Conservation (phyloP, 2,329 filamentous ascomycete genomes). For the Chaetoscypha palmicola region DNA sequence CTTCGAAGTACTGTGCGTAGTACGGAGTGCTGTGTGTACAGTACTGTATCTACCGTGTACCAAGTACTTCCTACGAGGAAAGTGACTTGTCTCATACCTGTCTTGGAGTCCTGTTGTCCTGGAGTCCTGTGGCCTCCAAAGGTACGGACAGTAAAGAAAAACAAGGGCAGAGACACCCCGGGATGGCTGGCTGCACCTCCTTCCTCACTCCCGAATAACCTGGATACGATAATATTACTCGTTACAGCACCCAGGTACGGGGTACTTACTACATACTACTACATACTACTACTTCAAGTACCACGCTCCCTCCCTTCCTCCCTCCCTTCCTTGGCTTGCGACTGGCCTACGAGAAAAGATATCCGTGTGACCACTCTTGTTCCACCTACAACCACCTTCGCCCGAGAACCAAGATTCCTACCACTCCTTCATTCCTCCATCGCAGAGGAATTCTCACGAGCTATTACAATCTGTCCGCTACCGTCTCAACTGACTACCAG, state of each 20-base stretch:
- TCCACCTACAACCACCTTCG: not conserved
- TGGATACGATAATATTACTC: too few species aligned
- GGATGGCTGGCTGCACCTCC: too few species aligned
- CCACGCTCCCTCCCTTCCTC: constrained; percentile 5
- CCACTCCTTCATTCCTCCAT: constrained; percentile 3
- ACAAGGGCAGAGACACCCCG: too few species aligned
- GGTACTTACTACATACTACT: constrained; percentile 7
- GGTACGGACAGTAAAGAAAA: too few species aligned
- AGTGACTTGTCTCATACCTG: too few species aligned
- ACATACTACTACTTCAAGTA: constrained; percentile 19
- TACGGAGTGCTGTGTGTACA: too few species aligned
- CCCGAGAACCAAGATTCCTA: too few species aligned
- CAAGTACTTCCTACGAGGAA: too few species aligned
- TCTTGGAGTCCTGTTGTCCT: too few species aligned
- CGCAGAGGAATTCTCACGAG: not conserved
- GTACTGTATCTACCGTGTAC: too few species aligned
- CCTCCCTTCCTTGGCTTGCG: not conserved
- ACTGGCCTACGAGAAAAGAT: constrained; percentile 11
- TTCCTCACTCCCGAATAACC: too few species aligned
- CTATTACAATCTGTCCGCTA: not conserved
- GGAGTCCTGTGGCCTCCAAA: too few species aligned
- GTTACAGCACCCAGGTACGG: not conserved
- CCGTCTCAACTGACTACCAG: not conserved
- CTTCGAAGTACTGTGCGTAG: not conserved
- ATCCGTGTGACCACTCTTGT: constrained; percentile 20